Evolutionary conservation across 768 basidiomycete genomes (phyloP).

Genomic region (Russula olivacea): DNA sequence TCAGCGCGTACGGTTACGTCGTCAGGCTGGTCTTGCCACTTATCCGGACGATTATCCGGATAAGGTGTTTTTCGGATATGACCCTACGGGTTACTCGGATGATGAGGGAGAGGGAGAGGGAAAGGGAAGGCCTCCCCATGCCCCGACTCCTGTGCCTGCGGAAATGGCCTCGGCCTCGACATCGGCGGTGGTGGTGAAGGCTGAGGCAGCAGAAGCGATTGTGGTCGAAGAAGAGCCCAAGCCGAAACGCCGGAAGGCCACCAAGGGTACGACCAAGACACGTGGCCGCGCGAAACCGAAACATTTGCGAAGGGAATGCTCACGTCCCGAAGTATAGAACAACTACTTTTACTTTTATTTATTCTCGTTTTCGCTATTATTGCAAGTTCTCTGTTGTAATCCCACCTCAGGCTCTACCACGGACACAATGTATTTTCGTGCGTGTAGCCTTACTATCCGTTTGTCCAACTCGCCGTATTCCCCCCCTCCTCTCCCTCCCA

Average conservation of each 20-base stretch:
- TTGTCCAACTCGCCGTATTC: no score
- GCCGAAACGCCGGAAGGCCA: constrained; percentile 8
- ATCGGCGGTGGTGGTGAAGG: no score
- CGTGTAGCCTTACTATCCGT: constrained; percentile 2
- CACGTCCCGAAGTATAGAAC: constrained; percentile 9
- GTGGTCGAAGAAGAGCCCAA: constrained; percentile 5
- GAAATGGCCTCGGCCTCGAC: background rate
- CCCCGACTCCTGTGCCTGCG: background rate
- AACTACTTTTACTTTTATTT: background rate
- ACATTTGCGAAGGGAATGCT: constrained; percentile 2
- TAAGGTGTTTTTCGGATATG: constrained; percentile 23
- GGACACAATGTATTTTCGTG: constrained; percentile 1
- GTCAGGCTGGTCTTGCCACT: constrained; percentile 8
- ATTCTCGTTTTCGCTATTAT: background rate
- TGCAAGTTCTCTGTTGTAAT: background rate
- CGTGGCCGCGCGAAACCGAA: constrained; percentile 8
- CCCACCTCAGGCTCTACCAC: no score
- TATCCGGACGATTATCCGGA: constrained; percentile 27
- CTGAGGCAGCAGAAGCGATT: background rate
- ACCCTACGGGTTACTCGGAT: constrained; percentile 5
- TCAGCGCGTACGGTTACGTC: constrained; percentile 26
- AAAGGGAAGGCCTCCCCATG: background rate
- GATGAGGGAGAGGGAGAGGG: background rate
- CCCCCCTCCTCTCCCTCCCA: no score
- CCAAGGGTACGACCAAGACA: background rate